phyloP scores from a whole-genome alignment of 2,329 filamentous ascomycete genomes.

The Chaetomium strumarium region DNA sequence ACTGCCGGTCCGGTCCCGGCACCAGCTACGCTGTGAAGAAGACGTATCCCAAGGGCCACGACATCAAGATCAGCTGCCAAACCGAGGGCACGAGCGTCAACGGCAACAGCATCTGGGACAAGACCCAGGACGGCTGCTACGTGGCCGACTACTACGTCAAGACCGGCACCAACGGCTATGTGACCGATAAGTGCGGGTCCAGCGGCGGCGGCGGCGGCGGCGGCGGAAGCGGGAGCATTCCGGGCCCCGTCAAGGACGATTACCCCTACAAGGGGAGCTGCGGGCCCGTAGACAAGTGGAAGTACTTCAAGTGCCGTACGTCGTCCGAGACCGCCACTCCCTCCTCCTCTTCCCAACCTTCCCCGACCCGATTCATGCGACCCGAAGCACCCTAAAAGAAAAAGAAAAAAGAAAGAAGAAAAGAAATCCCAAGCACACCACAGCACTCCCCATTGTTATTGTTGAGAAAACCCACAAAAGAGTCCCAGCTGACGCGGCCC shows the following conservation, averaged over 20 bases:
- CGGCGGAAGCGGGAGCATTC: conserved; percentile 4
- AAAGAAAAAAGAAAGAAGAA: no score
- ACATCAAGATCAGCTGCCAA: conserved; percentile 18
- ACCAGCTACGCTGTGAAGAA: conserved; percentile 13
- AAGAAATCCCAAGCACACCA: no score
- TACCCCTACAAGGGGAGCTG: conserved; percentile 18
- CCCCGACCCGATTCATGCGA: neutral
- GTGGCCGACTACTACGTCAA: conserved; percentile 20
- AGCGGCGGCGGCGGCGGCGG: conserved; percentile 3
- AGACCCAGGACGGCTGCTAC: conserved; percentile 21
- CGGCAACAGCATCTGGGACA: conserved; percentile 22
- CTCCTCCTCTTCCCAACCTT: no score
- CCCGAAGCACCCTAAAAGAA: neutral
- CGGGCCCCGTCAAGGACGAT: conserved; percentile 17
- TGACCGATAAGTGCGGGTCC: conserved; percentile 9
- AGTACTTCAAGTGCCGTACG: conserved; percentile 17
- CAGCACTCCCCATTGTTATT: no score
- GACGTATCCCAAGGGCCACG: conserved; percentile 10
- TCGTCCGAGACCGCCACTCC: neutral
- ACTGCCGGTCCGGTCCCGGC: conserved; percentile 18
- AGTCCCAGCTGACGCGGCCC: neutral
- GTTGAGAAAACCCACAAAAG: neutral
- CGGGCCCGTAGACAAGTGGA: conserved; percentile 14
- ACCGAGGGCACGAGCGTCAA: conserved; percentile 12
- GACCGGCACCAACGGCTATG: conserved; percentile 14